Percentiles rank a stretch among this genome's conserved stretches.
phyloP scores from a whole-genome alignment of 371 early-diverging fungal species.

The Mucor mucedo region DNA sequence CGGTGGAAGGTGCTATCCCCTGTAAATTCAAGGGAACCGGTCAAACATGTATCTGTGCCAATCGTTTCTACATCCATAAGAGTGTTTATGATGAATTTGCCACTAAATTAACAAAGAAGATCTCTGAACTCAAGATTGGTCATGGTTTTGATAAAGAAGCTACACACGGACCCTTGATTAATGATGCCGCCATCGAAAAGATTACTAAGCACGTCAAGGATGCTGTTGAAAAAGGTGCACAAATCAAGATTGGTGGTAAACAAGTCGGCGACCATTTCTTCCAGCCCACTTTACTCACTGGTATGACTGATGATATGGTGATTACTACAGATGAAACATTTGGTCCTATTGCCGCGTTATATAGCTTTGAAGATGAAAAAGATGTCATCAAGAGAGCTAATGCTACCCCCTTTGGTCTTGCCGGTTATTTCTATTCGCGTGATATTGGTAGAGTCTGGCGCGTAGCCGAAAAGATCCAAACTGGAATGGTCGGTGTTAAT shows the following conservation, averaged over 20 bases:
- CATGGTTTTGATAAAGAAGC: conserved; percentile 69
- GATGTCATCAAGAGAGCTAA: conserved; percentile 80
- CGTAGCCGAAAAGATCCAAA: conserved; percentile 80
- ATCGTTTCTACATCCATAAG: conserved; percentile 87
- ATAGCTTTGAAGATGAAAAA: conserved; percentile 68
- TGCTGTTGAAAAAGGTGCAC: conserved; percentile 72
- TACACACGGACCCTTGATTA: conserved; percentile 84
- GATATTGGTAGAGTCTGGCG: conserved; percentile 78
- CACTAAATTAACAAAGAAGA: conserved; percentile 50
- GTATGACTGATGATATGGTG: conserved; percentile 63
- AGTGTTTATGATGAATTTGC: conserved; percentile 77
- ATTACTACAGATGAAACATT: conserved; percentile 78
- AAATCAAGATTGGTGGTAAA: conserved; percentile 63
- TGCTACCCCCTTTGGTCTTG: conserved; percentile 74
- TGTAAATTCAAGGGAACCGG: conserved; percentile 89
- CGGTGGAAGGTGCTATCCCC: conserved; percentile 63
- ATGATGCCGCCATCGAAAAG: conserved; percentile 68
- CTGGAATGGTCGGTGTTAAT: conserved; percentile 93
- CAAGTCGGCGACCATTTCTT: conserved; percentile 66
- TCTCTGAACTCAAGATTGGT: conserved; percentile 72
- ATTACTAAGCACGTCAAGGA: conserved; percentile 73
- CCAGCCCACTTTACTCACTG: conserved; percentile 72
- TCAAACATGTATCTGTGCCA: conserved; percentile 86
- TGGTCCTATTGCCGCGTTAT: conserved; percentile 79
- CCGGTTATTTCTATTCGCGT: conserved; percentile 83